A percentile compares a stretch with the other conserved stretches of the same genome.
phyloP scores from a whole-genome alignment of 768 basidiomycete genomes.

The Kwoniella sp. region DNA sequence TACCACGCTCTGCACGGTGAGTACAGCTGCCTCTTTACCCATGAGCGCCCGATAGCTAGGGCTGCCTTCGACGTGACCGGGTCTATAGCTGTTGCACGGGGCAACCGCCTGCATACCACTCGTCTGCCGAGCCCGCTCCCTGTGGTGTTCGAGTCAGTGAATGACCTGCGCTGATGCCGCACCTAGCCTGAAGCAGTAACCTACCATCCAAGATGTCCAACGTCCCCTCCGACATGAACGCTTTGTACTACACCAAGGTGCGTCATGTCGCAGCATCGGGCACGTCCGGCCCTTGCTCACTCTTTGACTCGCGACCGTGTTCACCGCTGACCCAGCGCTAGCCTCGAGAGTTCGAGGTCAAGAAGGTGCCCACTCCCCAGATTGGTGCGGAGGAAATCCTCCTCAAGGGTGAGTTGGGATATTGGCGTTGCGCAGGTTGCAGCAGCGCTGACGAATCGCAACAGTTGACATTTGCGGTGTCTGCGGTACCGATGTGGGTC shows the following conservation, averaged over 20 bases:
- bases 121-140: no score
- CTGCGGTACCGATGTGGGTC: slow-evolving; percentile 58
- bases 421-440: neutral
- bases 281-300: neutral
- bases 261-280: slow-evolving; percentile 11
- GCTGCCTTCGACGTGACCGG: no score
- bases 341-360: slow-evolving; percentile 66
- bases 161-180: no score
- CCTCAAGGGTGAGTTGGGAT: slow-evolving; percentile 59
- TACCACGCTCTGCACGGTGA: no score
- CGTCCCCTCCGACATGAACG: slow-evolving; percentile 57
- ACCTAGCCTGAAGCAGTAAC: neutral
- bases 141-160: no score
- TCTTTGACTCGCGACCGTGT: neutral
- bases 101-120: no score
- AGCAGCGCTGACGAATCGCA: neutral
- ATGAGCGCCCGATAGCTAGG: no score
- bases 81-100: no score
- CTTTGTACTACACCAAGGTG: slow-evolving; percentile 68
- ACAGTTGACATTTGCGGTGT: slow-evolving; percentile 54
- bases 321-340: no score
- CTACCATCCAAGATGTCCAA: slow-evolving; percentile 22
- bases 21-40: no score
- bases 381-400: slow-evolving; percentile 67
- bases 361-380: slow-evolving; percentile 63